phyloP scores from a whole-genome alignment of 2,329 filamentous ascomycete genomes.

The Monosporascus sp. region DNA sequence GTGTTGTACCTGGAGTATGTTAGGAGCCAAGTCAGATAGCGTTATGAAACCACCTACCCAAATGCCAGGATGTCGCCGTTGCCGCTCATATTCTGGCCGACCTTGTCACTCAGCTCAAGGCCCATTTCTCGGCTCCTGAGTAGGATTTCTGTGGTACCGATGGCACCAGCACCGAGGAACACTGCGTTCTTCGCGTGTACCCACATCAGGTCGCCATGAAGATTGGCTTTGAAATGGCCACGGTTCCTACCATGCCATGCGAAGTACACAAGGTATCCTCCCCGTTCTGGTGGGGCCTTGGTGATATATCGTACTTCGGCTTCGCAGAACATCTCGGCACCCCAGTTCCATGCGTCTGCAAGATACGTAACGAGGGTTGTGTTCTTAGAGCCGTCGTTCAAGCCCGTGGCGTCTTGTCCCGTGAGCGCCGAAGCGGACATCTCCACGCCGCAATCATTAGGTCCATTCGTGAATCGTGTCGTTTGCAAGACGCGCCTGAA shows the following conservation, averaged over 20 bases:
- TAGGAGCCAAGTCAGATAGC: slow-evolving; percentile 5
- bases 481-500: slow-evolving; percentile 57
- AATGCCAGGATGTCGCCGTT: slow-evolving; percentile 65
- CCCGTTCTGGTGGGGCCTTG: slow-evolving; percentile 38
- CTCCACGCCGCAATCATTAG: slow-evolving; percentile 59
- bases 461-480: slow-evolving; percentile 56
- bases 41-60: slow-evolving; percentile 36
- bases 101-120: slow-evolving; percentile 49
- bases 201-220: slow-evolving; percentile 61
- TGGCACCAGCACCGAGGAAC: slow-evolving; percentile 60
- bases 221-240: slow-evolving; percentile 47
- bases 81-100: slow-evolving; percentile 59
- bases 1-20: slow-evolving; percentile 49
- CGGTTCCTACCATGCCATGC: slow-evolving; percentile 58
- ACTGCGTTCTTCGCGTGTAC: slow-evolving; percentile 61
- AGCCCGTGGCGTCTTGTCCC: slow-evolving; percentile 58
- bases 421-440: slow-evolving; percentile 57
- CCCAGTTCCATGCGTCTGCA: slow-evolving; percentile 67
- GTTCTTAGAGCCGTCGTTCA: slow-evolving; percentile 66
- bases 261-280: slow-evolving; percentile 61
- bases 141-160: slow-evolving; percentile 63
- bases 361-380: slow-evolving; percentile 63
- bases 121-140: slow-evolving; percentile 56
- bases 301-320: slow-evolving; percentile 62
- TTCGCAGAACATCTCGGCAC: slow-evolving; percentile 66